Conservation (phyloP, 2,329 filamentous ascomycete species). For the Graphilbum fragrans region DNA sequence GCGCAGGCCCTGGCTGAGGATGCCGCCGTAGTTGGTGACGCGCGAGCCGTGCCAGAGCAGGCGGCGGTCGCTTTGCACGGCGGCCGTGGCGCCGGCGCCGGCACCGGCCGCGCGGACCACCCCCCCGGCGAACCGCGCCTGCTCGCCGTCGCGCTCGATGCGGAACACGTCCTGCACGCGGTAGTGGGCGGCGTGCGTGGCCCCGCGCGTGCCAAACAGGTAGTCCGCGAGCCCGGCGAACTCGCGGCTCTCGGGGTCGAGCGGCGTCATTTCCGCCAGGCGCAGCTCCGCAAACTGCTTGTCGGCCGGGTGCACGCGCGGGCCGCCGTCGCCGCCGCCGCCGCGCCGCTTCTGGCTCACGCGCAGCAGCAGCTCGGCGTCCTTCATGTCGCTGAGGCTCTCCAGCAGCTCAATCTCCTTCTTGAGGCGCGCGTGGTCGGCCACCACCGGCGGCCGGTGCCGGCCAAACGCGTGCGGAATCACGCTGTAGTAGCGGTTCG, state of each 20-base stretch:
- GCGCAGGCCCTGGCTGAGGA: constrained; percentile 76
- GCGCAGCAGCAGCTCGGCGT: constrained; percentile 67
- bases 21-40: constrained; percentile 75
- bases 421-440: constrained; percentile 45
- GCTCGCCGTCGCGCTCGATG: constrained; percentile 64
- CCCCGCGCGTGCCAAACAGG: constrained; percentile 51
- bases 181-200: constrained; percentile 52
- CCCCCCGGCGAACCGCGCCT: constrained; percentile 51
- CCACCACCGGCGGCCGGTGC: constrained; percentile 58
- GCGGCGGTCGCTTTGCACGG: constrained; percentile 39
- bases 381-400: constrained; percentile 75
- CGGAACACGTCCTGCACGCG: constrained; percentile 67
- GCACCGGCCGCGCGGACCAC: constrained; percentile 22
- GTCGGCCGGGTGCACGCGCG: constrained; percentile 53
- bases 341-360: constrained; percentile 25
- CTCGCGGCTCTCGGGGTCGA: constrained; percentile 47
- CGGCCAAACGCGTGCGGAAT: constrained; percentile 78
- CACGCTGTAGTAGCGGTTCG: constrained; percentile 67
- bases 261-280: constrained; percentile 63
- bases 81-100: constrained; percentile 24
- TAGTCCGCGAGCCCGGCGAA: constrained; percentile 55
- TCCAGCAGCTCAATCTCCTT: constrained; percentile 70
- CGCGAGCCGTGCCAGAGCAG: constrained; percentile 84
- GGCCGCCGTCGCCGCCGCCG: constrained; percentile 22
- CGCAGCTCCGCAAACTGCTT: constrained; percentile 59